Conservation (phyloP, 108 stramenopile species). For the Pseudonitzschia pungens region DNA sequence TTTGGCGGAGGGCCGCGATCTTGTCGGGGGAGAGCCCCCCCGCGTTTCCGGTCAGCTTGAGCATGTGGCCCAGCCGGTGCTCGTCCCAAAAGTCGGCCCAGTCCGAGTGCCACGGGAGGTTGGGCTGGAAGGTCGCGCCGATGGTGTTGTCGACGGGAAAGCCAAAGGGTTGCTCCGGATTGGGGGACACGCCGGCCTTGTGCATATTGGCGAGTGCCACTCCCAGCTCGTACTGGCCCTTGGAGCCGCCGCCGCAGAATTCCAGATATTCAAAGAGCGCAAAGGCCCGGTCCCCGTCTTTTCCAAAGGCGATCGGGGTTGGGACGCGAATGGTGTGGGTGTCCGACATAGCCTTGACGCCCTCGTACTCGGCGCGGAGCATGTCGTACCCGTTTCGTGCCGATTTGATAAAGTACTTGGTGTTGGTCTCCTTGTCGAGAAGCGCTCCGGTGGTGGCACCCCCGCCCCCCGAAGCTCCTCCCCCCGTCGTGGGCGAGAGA, state of each 20-base stretch:
- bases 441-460: slow-evolving; percentile 47
- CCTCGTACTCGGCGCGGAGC: slow-evolving; percentile 77
- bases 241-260: slow-evolving; percentile 57
- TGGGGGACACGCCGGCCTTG: slow-evolving; percentile 13
- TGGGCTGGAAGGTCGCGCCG: slow-evolving; percentile 76
- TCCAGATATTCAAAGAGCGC: slow-evolving; percentile 78
- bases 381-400: slow-evolving; percentile 48
- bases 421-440: slow-evolving; percentile 36
- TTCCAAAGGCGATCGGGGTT: slow-evolving; percentile 66
- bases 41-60: slow-evolving; percentile 50
- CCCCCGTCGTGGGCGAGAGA: slow-evolving; percentile 39
- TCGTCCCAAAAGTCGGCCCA: slow-evolving; percentile 86
- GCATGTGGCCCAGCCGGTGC: slow-evolving; percentile 73
- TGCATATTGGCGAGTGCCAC: slow-evolving; percentile 67
- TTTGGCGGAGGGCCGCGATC: slow-evolving; percentile 30
- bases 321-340: slow-evolving; percentile 72
- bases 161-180: slow-evolving; percentile 40
- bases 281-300: slow-evolving; percentile 40
- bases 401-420: slow-evolving; percentile 71
- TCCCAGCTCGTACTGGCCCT: slow-evolving; percentile 56
- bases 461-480: slow-evolving; percentile 58
- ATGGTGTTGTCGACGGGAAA: slow-evolving; percentile 82
- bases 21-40: slow-evolving; percentile 33
- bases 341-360: slow-evolving; percentile 70
- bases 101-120: slow-evolving; percentile 63